Base-by-base conservation (phyloP, 2,329 filamentous ascomycete species). In the Podosphaera xanthii region DNA sequence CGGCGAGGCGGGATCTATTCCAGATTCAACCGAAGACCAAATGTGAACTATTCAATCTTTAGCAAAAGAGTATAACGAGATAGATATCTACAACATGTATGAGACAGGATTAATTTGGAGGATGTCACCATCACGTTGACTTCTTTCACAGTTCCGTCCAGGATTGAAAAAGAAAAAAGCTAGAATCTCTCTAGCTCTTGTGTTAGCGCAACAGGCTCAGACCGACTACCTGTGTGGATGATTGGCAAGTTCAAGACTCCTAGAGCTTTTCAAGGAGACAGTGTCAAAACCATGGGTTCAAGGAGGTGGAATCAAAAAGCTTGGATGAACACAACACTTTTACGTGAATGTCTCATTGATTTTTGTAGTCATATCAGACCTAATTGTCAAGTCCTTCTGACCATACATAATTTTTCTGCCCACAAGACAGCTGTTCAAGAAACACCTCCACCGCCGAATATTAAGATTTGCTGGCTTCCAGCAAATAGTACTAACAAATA, bases 111-210 rank as follows among this genome's bases (percentile, higher is more conserved):
- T 49, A 4, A 48, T 30, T 35, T 49, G 42, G 57, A 58, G 12
- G 14, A 58, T 58, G 57, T 6, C 36, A 7, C 38, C 40, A 30
- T 48, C 40, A 33, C n/a, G 57, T 22, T 69, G 71, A 82, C 57
- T 73, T 76, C 65, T 69, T 70, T 59, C 68, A 67, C 8, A 68
- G 71, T 33, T 34, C 10, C 3, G 34, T 12, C 57, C 38, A 22
- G 31, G 57, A 7, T 10, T 48, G 35, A 58, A 58, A 42, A 58
- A 58, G 34, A 46, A 48, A 14, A 58, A 58, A 22, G 14, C n/a
- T 7, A 9, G 57, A 9, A 7, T 58, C 6, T 48, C 57, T 49
- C 30, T 58, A 7, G 22, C 10, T 35, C 49, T 49, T 48, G 22
- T 58, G n/a, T 14, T 4, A 58, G 49, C 49, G n/a, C 57, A 30